phyloP scores from a whole-genome alignment of 1,139 yeast species.

The Trichomonascaceae sp. region DNA sequence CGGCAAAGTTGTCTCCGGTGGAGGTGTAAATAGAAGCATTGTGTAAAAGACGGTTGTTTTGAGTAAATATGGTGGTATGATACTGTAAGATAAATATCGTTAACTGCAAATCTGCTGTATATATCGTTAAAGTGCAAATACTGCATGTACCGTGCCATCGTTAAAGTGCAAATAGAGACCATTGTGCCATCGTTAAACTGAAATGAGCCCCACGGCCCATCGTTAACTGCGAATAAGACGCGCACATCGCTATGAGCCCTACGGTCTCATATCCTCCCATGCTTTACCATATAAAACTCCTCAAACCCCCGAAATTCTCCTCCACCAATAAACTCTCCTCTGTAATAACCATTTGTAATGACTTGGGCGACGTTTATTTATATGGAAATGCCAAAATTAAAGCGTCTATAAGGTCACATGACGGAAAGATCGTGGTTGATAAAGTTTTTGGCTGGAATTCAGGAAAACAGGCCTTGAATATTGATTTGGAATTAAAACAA shows the following conservation, averaged over 20 bases:
- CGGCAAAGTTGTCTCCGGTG: conserved; percentile 9
- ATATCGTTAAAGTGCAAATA: no score
- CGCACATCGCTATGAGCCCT: no score
- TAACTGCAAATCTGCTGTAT: no score
- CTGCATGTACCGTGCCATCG: no score
- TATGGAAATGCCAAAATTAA: conserved; percentile 21
- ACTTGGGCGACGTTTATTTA: conserved; percentile 30
- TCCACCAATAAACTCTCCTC: conserved; percentile 10
- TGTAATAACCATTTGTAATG: conserved; percentile 30
- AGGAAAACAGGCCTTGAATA: conserved; percentile 1
- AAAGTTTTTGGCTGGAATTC: conserved; percentile 1
- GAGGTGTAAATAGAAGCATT: no score
- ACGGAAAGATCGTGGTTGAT: not conserved
- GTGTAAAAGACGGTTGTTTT: no score
- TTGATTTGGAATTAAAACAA: conserved; percentile 2
- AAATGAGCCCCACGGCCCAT: no score
- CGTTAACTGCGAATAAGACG: no score
- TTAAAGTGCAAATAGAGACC: not conserved
- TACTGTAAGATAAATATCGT: no score
- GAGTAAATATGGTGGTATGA: no score
- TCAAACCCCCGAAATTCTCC: conserved; percentile 21
- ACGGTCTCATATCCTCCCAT: conserved; percentile 10
- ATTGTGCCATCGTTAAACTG: no score
- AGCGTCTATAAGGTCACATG: not conserved
- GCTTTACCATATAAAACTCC: conserved; percentile 26